These are phyloP conservation scores for Rubia yunnanensis DNA, from an alignment of 257 asterid species.

Conservation along the genomic window DNA sequence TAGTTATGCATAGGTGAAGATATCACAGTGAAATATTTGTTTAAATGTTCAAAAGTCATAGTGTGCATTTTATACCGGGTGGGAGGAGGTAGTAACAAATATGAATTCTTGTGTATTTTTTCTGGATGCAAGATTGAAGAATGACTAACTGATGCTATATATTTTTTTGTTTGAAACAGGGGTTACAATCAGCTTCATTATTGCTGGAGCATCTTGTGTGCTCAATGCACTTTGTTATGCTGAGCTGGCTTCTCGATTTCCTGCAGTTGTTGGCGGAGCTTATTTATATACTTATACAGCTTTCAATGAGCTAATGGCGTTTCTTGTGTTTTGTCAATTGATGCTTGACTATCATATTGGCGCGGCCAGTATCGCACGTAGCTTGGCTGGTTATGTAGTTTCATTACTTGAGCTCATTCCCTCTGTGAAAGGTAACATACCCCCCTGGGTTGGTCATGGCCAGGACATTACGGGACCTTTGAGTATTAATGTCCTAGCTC, in stretches of 20 bases:
- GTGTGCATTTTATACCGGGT: not conserved
- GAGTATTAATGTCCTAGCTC: conserved; percentile 76
- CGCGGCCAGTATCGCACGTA: conserved; percentile 97
- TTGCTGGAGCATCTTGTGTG: conserved; percentile 83
- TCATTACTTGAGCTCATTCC: conserved; percentile 75
- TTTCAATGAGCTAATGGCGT: conserved; percentile 92
- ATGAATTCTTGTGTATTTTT: not conserved
- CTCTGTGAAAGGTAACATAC: conserved; percentile 51
- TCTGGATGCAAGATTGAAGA: conserved; percentile 3
- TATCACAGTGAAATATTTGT: not conserved
- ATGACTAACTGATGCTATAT: conserved; percentile 13
- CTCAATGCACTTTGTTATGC: conserved; percentile 93
- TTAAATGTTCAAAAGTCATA: too few species aligned
- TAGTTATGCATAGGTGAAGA: not conserved
- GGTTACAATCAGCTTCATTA: conserved; percentile 74
- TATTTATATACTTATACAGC: conserved; percentile 85
- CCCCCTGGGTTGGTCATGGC: conserved; percentile 91
- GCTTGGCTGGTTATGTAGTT: conserved; percentile 81
- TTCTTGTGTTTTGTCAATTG: conserved; percentile 83
- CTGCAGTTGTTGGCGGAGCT: conserved; percentile 99
- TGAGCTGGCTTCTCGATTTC: conserved; percentile 88
- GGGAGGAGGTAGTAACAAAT: not conserved
- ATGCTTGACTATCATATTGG: conserved; percentile 97
- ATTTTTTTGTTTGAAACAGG: conserved; percentile 43
- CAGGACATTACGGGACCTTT: conserved; percentile 58